Evolutionary conservation across 2,329 filamentous ascomycete genomes (phyloP).

Genomic region (Cordyceps fumosorosea): DNA sequence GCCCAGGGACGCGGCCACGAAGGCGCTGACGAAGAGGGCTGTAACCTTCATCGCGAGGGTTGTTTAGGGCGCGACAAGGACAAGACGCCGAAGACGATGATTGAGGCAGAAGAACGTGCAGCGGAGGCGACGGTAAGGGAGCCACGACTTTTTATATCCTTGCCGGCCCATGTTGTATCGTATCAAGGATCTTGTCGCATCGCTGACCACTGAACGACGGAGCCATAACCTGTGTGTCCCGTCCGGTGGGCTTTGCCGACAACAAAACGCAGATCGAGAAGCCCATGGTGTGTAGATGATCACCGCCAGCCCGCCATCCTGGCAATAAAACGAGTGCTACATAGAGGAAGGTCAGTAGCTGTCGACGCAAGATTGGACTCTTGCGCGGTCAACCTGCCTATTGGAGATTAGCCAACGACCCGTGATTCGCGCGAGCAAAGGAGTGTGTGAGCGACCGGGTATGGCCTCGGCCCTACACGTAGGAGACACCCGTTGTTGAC

Average conservation of each 20-base stretch:
- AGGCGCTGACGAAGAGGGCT: background rate
- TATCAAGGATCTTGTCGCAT: no score
- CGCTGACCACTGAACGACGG: no score
- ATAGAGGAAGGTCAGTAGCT: background rate
- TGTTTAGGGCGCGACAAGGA: no score
- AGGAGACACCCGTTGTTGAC: no score
- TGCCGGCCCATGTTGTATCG: no score
- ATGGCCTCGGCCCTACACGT: background rate
- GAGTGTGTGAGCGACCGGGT: no score
- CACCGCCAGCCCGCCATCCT: background rate
- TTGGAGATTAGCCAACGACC: background rate
- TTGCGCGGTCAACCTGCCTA: background rate
- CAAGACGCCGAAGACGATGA: background rate
- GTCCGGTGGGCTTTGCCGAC: no score
- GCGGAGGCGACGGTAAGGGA: background rate
- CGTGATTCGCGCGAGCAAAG: no score
- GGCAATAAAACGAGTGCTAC: background rate
- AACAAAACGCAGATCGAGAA: no score
- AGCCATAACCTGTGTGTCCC: no score
- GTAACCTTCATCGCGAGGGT: background rate
- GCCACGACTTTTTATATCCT: background rate
- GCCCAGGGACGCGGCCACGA: constrained; percentile 2
- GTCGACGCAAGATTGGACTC: background rate
- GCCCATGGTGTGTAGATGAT: no score
- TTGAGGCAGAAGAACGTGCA: background rate